Evolutionary conservation across 75 land plant genomes (phyloP).

Genomic region (Sequoia sempervirens): DNA sequence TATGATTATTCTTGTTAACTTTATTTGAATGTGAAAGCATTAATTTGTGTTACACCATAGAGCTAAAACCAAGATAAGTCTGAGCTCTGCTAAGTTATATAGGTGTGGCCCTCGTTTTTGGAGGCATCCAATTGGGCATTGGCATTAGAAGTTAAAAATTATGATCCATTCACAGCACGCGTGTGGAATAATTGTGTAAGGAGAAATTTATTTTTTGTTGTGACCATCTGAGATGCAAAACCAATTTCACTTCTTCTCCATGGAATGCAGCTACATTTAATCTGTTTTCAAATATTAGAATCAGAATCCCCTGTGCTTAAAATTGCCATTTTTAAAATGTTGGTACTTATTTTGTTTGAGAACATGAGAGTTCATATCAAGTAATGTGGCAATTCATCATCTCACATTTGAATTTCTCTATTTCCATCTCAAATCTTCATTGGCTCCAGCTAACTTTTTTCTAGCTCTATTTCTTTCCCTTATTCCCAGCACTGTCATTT

Average conservation of each 20-base stretch:
- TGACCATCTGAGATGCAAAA: not conserved
- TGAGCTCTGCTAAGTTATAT: not conserved
- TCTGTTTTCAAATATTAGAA: not conserved
- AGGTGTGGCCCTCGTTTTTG: not conserved
- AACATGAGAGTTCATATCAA: not conserved
- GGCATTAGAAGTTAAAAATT: not conserved
- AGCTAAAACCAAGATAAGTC: not conserved
- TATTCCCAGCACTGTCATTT: not conserved
- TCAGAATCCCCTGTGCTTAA: not conserved
- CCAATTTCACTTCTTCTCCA: not conserved
- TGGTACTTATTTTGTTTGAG: not conserved
- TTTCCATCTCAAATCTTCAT: not conserved
- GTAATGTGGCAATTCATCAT: not conserved
- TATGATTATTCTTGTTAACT: not conserved
- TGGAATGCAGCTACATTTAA: not conserved
- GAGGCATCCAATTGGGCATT: not conserved
- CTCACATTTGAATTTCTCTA: not conserved
- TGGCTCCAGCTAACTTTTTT: not conserved
- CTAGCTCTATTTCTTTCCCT: not conserved
- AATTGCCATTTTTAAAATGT: not conserved
- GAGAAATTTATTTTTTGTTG: not conserved
- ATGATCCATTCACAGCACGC: not conserved
- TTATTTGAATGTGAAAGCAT: not conserved
- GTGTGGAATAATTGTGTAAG: not conserved
- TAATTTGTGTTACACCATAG: not conserved